Base-by-base conservation (phyloP, 352 stramenopile species). In the Albugo candida region DNA sequence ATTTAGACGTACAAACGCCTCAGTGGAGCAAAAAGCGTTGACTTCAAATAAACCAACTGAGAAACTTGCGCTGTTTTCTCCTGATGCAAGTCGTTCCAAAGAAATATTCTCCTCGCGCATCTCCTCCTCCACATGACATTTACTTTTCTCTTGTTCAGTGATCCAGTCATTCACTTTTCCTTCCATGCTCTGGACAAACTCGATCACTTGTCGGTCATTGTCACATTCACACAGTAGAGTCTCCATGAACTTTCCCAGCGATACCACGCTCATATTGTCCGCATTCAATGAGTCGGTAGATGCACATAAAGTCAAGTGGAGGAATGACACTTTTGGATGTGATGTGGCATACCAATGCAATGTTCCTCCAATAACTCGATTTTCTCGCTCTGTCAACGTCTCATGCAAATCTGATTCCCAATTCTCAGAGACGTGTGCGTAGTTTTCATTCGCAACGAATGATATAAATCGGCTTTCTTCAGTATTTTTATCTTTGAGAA, bases 161-260 rank as follows among this genome's bases (percentile, higher is more conserved):
- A 94, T 45, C 96, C 81, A 67, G 99, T 99, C 55, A 97, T 91
- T 51, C 92, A 66, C 44, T 80, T 64, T 63, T 35, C 0, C 82
- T 48, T 41, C 80, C 67, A 0, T 56, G 41, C 14, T 34, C 17
- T 70, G 69, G 18, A 75, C 78, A 49, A 68, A 77, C 0, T 88
- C 58, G 58, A 85, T 83, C 14, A 91, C 67, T 36, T 65, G 70
- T 38, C 8, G 12, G 79, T 64, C 16, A 31, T 56, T 48, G 20
- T 31, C 24, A 31, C 3, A 10, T 10, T 31, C 24, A 3, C 24
- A 3, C 70, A 50, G 36, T 87, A 69, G 27, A 69, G 71, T 10
- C 24, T 31, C 24, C 8, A 31, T 31, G 8, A 10, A 31, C 24
- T 31, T 31, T 31, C 8, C 24, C 24, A 31, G 24, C 3, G 24